These are phyloP conservation scores for Dendrocalamus sinicus DNA, from an alignment of 176 grass and related monocot genomes.

Conservation along the genomic window DNA sequence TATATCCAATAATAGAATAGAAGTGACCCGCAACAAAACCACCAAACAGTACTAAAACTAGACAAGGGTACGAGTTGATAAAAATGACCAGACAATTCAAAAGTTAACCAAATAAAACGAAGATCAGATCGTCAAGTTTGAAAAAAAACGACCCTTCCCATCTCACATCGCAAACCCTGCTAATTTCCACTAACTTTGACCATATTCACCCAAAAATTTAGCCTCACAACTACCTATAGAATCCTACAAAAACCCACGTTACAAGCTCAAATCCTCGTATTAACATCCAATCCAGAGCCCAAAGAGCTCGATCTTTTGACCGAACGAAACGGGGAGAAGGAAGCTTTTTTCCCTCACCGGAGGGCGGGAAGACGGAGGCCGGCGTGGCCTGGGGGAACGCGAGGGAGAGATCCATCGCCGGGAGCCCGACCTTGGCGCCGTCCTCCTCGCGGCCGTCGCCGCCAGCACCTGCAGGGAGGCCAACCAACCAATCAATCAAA, in stretches of 20 bases:
- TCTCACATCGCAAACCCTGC: background rate
- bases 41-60: conserved; percentile 1
- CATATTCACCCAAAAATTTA: background rate
- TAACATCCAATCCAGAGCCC: background rate
- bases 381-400: conserved; percentile 73
- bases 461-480: conserved; percentile 16
- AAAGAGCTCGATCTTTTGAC: background rate
- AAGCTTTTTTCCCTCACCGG: conserved; percentile 34
- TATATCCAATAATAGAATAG: background rate
- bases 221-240: background rate
- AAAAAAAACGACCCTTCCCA: background rate
- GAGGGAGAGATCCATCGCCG: conserved; percentile 49
- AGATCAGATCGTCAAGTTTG: background rate
- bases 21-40: conserved; percentile 1
- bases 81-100: background rate
- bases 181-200: background rate
- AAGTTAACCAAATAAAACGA: background rate
- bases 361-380: conserved; percentile 61
- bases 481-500: conserved; percentile 2
- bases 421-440: conserved; percentile 34
- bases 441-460: conserved; percentile 20
- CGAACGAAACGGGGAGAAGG: background rate
- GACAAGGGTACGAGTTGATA: background rate
- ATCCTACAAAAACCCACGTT: background rate
- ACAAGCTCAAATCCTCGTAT: background rate